These are phyloP conservation scores for Ceratonia siliqua DNA, from an alignment of 306 rosid species.

Conservation along the genomic window DNA sequence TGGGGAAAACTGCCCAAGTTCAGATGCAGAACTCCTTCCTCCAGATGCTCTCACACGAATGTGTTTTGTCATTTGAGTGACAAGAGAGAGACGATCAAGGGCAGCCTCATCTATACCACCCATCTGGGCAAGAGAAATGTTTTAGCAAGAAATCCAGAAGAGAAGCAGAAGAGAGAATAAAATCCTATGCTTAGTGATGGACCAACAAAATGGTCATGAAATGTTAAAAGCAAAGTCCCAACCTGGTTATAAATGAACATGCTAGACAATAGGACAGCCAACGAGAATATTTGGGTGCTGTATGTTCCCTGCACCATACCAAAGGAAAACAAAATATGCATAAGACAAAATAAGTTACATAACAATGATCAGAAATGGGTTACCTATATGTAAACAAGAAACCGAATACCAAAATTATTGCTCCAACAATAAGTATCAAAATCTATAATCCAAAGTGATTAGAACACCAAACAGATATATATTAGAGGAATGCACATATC, in stretches of 20 bases:
- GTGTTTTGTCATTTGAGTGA: constrained; percentile 94
- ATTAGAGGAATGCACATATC: background rate
- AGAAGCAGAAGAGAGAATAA: background rate
- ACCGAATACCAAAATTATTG: background rate
- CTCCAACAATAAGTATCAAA: background rate
- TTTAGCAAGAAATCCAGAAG: constrained; percentile 17
- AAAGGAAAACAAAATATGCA: background rate
- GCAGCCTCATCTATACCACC: constrained; percentile 96
- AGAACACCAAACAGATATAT: constrained; percentile 13
- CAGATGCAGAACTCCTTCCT: constrained; percentile 72
- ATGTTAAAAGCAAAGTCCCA: constrained; percentile 25
- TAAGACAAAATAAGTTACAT: background rate
- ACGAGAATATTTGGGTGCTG: constrained; percentile 93
- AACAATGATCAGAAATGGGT: background rate
- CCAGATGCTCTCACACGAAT: constrained; percentile 87
- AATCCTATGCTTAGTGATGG: background rate
- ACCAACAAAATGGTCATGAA: constrained; percentile 18
- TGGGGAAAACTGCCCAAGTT: constrained; percentile 92
- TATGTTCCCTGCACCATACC: constrained; percentile 71
- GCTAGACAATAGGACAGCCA: constrained; percentile 94
- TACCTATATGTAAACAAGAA: background rate
- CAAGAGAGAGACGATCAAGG: constrained; percentile 92
- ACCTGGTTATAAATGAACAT: constrained; percentile 97
- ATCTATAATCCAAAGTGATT: background rate
- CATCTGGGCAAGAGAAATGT: constrained; percentile 54